phyloP scores from a whole-genome alignment of 345 rosid species.

The Salix exigua region DNA sequence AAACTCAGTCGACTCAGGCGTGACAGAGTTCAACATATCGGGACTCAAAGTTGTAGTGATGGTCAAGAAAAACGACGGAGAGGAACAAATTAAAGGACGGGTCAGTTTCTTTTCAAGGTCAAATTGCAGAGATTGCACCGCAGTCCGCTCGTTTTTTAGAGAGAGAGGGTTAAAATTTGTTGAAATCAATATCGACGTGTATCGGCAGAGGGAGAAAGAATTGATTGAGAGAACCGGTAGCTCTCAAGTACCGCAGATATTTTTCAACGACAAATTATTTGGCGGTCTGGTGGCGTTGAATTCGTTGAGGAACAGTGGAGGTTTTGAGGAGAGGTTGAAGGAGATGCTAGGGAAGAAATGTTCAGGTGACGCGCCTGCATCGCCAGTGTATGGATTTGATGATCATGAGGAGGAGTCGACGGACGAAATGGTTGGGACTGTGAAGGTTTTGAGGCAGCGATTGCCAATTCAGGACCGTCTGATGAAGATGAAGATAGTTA shows the following conservation, averaged over 20 bases:
- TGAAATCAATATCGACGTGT: conserved; percentile 86
- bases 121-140: conserved; percentile 72
- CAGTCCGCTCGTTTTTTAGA: conserved; percentile 64
- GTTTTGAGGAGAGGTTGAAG: conserved; percentile 49
- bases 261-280: conserved; percentile 72
- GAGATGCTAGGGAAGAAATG: conserved; percentile 53
- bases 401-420: conserved; percentile 31
- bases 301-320: conserved; percentile 68
- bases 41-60: conserved; percentile 73
- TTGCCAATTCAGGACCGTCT: conserved; percentile 80
- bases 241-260: conserved; percentile 73
- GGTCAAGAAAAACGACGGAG: conserved; percentile 38
- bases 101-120: conserved; percentile 74
- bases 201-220: conserved; percentile 53
- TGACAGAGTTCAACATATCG: conserved; percentile 60
- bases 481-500: conserved; percentile 81
- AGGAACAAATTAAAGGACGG: conserved; percentile 43
- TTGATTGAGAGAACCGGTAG: conserved; percentile 55
- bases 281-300: conserved; percentile 83
- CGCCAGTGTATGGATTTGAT: conserved; percentile 62
- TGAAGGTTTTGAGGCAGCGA: conserved; percentile 56
- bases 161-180: conserved; percentile 54
- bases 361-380: conserved; percentile 50
- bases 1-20: conserved; percentile 25
- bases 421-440: conserved; percentile 50